Evolutionary conservation across 495 filamentous ascomycete genomes (phyloP).

Genomic region (Podospora anserina): DNA sequence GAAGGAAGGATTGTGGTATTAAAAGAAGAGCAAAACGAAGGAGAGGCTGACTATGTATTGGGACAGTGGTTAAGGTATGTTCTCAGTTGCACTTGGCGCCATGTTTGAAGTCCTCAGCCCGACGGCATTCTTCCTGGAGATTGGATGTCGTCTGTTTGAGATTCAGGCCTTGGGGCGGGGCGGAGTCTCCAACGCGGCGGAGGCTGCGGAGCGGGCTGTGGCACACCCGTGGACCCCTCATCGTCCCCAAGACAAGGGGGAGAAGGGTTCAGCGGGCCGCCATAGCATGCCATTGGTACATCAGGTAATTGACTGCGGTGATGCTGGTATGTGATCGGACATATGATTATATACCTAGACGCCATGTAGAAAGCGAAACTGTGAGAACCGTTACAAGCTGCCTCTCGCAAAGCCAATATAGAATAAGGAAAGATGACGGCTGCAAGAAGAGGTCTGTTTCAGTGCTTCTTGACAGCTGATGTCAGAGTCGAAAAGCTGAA

Average conservation of each 20-base stretch:
- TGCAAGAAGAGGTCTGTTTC: neutral
- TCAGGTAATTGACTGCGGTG: neutral
- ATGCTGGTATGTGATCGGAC: neutral
- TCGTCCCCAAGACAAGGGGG: neutral
- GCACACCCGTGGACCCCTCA: neutral
- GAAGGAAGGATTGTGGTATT: conserved; percentile 1
- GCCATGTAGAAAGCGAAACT: neutral
- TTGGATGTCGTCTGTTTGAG: conserved; percentile 2
- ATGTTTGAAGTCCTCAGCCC: conserved; percentile 2
- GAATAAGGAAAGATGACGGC: neutral
- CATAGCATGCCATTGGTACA: neutral
- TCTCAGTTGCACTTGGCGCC: neutral
- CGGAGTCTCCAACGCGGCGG: neutral
- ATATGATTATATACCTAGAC: neutral
- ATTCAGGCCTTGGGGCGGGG: conserved; percentile 2
- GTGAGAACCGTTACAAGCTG: neutral
- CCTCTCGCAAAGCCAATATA: neutral
- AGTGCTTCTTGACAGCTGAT: neutral
- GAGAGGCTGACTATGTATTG: conserved; percentile 1
- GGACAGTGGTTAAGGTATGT: neutral
- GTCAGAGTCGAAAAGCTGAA: neutral
- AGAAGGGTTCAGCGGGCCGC: neutral
- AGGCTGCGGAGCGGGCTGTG: neutral
- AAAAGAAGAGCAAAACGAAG: neutral
- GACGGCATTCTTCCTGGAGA: conserved; percentile 3